phyloP scores from a whole-genome alignment of 2,329 filamentous ascomycete genomes.

The Colletotrichum sp. region DNA sequence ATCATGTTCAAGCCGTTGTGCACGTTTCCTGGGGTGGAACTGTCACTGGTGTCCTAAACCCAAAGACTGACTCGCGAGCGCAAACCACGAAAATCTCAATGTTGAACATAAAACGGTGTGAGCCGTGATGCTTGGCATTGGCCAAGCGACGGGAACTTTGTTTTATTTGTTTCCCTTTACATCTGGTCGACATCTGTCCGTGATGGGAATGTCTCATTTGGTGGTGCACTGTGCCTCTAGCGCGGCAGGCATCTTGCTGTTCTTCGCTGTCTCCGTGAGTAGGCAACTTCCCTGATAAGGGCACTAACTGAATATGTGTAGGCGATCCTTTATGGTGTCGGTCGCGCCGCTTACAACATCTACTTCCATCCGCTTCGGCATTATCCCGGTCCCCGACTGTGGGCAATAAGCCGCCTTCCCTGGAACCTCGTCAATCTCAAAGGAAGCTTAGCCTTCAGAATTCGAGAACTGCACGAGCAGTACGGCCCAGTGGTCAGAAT shows the following conservation, averaged over 20 bases:
- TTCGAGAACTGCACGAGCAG: conserved; percentile 40
- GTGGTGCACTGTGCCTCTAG: background rate
- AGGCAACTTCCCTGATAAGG: background rate
- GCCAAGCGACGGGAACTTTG: background rate
- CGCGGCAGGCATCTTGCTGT: background rate
- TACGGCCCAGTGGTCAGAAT: conserved; percentile 36
- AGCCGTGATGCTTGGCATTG: background rate
- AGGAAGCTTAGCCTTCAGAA: conserved; percentile 45
- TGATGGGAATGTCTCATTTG: background rate
- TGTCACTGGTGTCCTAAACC: background rate
- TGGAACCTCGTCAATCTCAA: conserved; percentile 46
- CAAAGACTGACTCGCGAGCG: background rate
- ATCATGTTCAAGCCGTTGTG: background rate
- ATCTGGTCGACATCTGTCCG: background rate
- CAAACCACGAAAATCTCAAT: background rate
- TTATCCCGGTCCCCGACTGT: conserved; percentile 75
- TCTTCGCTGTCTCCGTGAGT: background rate
- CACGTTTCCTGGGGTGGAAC: background rate
- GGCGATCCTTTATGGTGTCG: background rate
- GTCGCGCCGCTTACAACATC: conserved; percentile 31
- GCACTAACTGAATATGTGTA: background rate
- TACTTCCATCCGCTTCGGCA: conserved; percentile 62
- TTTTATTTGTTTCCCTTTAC: background rate
- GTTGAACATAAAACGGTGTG: background rate
- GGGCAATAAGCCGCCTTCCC: conserved; percentile 48